Base-by-base conservation (phyloP, 441 rosid species). In the Gossypium gossypioides region DNA sequence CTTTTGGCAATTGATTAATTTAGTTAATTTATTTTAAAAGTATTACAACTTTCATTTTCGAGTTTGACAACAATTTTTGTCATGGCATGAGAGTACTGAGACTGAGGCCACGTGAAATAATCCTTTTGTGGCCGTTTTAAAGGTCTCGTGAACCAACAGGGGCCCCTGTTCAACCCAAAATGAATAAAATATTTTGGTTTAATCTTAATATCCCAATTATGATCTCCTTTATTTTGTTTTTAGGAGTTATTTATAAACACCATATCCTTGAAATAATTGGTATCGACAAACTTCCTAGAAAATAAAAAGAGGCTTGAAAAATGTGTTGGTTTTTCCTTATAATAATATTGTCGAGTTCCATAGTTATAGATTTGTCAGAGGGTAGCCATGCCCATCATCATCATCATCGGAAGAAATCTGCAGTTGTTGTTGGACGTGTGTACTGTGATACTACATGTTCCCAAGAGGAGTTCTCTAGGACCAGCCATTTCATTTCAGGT, bases 361-460 rank as follows among this genome's bases (percentile, higher is more conserved):
- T 78, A 72, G 44, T 57, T 13, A 56, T 25, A 59, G 32, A 59
- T 25, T 55, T 70, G 60, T 82, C 87, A 50, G 83, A 82, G 21
- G 85, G 86, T 18, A 74, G 57, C 44, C 58, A 54, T 54, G 32
- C 6, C 34, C 81, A 40, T 50, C 18, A 18, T 34, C 68, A 65
- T 37, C 78, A 65, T 37, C 77, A 68, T 34, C 8, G 40, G 80
- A 81, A 77, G 56, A 87, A 68, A 75, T 79, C 90, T 69, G 90
- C 93, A 0, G 85, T 86, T 65, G 89, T 87, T 25, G 91, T 89
- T 16, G 97, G 98, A 29, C 83, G 92, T 66, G 98, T 93, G 40
- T 90, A 78, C 82, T 91, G 97, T 44, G 97, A 91, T 79, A 91
- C 95, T 80, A 91, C 95, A 8, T 91, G 98, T 80, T 87, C 86